These are phyloP conservation scores for Chytriomyces sp. DNA, from an alignment of 192 early-diverging fungal genomes.

Conservation along the genomic window DNA sequence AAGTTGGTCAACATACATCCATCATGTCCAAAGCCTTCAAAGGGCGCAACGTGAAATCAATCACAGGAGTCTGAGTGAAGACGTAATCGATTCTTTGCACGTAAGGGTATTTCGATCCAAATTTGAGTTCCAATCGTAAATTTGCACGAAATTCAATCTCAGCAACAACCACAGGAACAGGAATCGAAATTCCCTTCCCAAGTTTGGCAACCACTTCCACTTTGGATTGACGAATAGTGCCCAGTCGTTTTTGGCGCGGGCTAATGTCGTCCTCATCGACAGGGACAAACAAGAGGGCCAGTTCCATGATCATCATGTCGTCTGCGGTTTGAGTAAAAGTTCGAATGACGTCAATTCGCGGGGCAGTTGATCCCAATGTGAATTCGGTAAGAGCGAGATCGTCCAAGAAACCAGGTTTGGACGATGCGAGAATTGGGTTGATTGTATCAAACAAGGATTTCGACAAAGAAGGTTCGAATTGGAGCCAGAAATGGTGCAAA, in stretches of 20 bases:
- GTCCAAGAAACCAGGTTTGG: conserved; percentile 78
- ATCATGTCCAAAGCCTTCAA: conserved; percentile 78
- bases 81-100: conserved; percentile 82
- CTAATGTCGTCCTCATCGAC: conserved; percentile 70
- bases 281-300: conserved; percentile 83
- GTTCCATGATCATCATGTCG: conserved; percentile 81
- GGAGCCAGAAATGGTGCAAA: conserved; percentile 86
- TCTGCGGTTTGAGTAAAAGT: conserved; percentile 42
- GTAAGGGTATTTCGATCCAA: conserved; percentile 85
- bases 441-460: conserved; percentile 73
- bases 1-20: conserved; percentile 59
- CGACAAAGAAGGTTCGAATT: conserved; percentile 85
- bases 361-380: conserved; percentile 55
- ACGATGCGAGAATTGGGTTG: conserved; percentile 74
- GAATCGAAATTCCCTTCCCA: conserved; percentile 30
- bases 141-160: conserved; percentile 29
- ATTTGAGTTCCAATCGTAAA: conserved; percentile 82
- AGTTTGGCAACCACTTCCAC: conserved; percentile 79
- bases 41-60: conserved; percentile 91
- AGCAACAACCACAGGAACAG: conserved; percentile 34
- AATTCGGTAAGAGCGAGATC: conserved; percentile 50
- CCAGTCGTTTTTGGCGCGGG: conserved; percentile 34
- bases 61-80: conserved; percentile 82
- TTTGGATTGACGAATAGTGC: conserved; percentile 74
- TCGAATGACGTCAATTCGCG: conserved; percentile 54